Percentiles rank a stretch among this genome's conserved stretches.
These are phyloP conservation scores for Brassica cretica DNA, from an alignment of 345 rosid genomes.

Conservation along the genomic window DNA sequence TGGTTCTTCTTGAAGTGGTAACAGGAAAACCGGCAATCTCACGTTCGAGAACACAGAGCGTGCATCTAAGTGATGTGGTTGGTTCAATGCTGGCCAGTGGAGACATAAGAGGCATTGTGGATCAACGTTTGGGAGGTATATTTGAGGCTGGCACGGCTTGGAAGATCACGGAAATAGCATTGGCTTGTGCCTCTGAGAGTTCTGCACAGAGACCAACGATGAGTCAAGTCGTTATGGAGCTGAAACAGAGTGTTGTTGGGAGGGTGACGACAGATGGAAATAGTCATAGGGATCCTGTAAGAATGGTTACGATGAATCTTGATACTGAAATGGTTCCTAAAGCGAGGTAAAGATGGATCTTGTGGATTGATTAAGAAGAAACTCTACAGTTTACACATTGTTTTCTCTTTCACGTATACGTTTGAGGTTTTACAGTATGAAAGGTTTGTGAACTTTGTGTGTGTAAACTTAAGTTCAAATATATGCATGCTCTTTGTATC, in stretches of 20 bases:
- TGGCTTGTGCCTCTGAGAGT: slow-evolving; percentile 42
- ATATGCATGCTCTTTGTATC: not conserved
- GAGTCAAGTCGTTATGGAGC: slow-evolving; percentile 38
- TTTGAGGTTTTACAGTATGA: not conserved
- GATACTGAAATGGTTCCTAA: slow-evolving; percentile 20
- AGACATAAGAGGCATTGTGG: slow-evolving; percentile 46
- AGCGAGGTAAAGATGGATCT: slow-evolving; percentile 1
- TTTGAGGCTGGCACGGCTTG: slow-evolving; percentile 46
- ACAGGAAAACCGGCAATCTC: slow-evolving; percentile 44
- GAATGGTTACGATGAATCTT: slow-evolving; percentile 2
- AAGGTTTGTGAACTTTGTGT: not conserved
- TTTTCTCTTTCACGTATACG: not conserved
- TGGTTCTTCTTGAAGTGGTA: slow-evolving; percentile 52
- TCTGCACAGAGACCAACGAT: slow-evolving; percentile 39
- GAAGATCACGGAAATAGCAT: slow-evolving; percentile 52
- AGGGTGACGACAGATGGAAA: not conserved
- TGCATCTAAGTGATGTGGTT: not conserved
- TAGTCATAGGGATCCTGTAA: not conserved
- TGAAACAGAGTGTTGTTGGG: slow-evolving; percentile 35
- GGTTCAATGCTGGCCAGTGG: slow-evolving; percentile 17
- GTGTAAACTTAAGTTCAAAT: not conserved
- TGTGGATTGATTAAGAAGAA: not conserved
- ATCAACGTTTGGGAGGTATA: slow-evolving; percentile 46
- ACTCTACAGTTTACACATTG: not conserved
- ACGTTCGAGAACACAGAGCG: slow-evolving; percentile 2